Evolutionary conservation across 768 basidiomycete species (phyloP).

Genomic region (Suillus clintonianus): DNA sequence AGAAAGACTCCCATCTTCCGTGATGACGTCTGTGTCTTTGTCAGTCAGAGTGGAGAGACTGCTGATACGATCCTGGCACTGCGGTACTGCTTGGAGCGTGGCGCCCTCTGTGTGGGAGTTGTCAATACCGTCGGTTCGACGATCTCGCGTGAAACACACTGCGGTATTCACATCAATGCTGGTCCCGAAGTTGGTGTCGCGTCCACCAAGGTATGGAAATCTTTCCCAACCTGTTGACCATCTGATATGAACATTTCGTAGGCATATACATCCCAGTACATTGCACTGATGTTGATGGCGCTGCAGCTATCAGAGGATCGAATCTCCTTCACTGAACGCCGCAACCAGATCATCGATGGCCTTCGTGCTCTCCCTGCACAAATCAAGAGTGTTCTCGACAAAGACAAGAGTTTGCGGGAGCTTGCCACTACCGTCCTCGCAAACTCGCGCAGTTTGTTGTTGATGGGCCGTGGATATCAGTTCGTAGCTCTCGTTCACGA

Average conservation of each 20-base stretch:
- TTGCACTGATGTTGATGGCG: slow-evolving; percentile 98
- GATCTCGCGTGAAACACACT: slow-evolving; percentile 96
- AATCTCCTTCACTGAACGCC: slow-evolving; percentile 87
- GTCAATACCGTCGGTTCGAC: slow-evolving; percentile 99
- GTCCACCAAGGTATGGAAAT: slow-evolving; percentile 77
- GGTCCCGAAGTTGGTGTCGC: slow-evolving; percentile 99
- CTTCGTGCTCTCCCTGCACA: slow-evolving; percentile 87
- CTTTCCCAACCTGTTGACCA: not conserved
- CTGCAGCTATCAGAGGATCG: slow-evolving; percentile 97
- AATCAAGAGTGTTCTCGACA: slow-evolving; percentile 84
- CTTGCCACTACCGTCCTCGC: slow-evolving; percentile 78
- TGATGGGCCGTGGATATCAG: slow-evolving; percentile 99
- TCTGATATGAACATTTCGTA: slow-evolving; percentile 26
- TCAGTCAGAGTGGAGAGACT: slow-evolving; percentile 98
- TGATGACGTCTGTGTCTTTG: slow-evolving; percentile 95
- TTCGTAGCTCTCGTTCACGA: slow-evolving; percentile 36
- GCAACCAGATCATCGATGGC: slow-evolving; percentile 91
- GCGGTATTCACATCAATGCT: slow-evolving; percentile 99
- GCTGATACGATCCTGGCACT: slow-evolving; percentile 97
- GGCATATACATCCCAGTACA: slow-evolving; percentile 99
- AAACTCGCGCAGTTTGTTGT: slow-evolving; percentile 82
- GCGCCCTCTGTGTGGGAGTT: slow-evolving; percentile 94
- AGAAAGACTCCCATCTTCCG: slow-evolving; percentile 99
- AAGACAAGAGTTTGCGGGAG: slow-evolving; percentile 75
- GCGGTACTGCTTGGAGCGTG: slow-evolving; percentile 95